Percentiles rank a stretch among this genome's conserved stretches.
phyloP scores from a whole-genome alignment of 495 filamentous ascomycete genomes.

The Neurospora intermedia region DNA sequence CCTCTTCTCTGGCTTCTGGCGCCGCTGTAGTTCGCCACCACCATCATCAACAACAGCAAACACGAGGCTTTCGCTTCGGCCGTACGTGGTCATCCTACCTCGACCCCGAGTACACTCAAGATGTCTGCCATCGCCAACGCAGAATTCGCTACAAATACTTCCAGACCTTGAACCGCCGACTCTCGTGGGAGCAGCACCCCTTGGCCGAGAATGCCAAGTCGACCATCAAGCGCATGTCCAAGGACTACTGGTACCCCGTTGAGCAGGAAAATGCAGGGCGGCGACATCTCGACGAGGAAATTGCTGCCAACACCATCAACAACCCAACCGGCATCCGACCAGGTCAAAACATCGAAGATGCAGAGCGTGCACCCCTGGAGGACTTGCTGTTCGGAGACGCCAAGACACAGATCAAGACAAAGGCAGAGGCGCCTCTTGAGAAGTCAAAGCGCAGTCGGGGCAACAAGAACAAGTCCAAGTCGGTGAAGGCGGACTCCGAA shows the following conservation, averaged over 20 bases:
- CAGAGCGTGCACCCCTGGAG: constrained; percentile 23
- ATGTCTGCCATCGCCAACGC: constrained; percentile 29
- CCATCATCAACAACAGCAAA: constrained; percentile 25
- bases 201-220: constrained; percentile 17
- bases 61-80: constrained; percentile 35
- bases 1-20: constrained; percentile 11
- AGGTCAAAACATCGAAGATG: constrained; percentile 28
- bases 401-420: neutral
- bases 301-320: neutral
- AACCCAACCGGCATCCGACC: constrained; percentile 24
- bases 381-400: constrained; percentile 21
- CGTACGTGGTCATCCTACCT: constrained; percentile 30
- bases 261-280: constrained; percentile 1
- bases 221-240: constrained; percentile 23
- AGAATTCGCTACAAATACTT: constrained; percentile 30
- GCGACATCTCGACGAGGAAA: constrained; percentile 5
- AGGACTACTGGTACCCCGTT: constrained; percentile 23
- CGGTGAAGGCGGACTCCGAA: constrained; percentile 10
- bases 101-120: constrained; percentile 26
- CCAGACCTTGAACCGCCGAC: constrained; percentile 23
- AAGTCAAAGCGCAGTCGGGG: neutral
- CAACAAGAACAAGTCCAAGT: neutral
- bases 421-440: neutral
- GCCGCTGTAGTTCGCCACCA: constrained; percentile 7
- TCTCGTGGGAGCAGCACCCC: constrained; percentile 29